phyloP scores from a whole-genome alignment of 2,329 filamentous ascomycete genomes.

The Colletotrichum nymphaeae region DNA sequence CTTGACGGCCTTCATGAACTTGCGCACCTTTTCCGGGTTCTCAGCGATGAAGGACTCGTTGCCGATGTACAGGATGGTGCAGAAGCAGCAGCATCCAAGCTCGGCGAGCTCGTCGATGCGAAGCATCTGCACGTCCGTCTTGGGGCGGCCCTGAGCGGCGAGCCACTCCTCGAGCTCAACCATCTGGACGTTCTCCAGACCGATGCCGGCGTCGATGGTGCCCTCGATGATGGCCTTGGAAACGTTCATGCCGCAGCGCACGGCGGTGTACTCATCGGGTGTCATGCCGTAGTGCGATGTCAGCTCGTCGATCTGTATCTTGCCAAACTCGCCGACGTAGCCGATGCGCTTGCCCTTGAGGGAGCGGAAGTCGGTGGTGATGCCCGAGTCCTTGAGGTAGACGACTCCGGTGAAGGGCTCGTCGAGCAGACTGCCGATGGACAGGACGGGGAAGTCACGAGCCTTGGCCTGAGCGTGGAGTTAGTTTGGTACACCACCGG shows the following conservation, averaged over 20 bases:
- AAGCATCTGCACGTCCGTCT: slow-evolving; percentile 80
- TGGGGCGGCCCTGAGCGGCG: slow-evolving; percentile 68
- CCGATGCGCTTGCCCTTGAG: slow-evolving; percentile 82
- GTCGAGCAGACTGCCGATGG: slow-evolving; percentile 80
- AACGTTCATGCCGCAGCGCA: slow-evolving; percentile 86
- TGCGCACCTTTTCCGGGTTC: slow-evolving; percentile 73
- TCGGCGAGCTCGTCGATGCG: slow-evolving; percentile 84
- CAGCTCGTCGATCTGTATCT: slow-evolving; percentile 86
- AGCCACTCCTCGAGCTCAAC: slow-evolving; percentile 85
- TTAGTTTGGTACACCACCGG: not conserved
- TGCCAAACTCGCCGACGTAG: slow-evolving; percentile 85
- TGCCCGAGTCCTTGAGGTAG: slow-evolving; percentile 79
- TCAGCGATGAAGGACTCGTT: slow-evolving; percentile 77
- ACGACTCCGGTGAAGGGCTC: slow-evolving; percentile 85
- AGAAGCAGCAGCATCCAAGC: slow-evolving; percentile 87
- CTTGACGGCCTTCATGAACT: slow-evolving; percentile 80
- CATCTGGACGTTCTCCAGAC: slow-evolving; percentile 86
- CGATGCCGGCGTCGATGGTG: slow-evolving; percentile 79
- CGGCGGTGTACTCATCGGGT: slow-evolving; percentile 78
- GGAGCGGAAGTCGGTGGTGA: slow-evolving; percentile 79
- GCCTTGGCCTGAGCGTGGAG: slow-evolving; percentile 72
- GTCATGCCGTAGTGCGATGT: slow-evolving; percentile 83
- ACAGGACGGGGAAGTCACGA: slow-evolving; percentile 77
- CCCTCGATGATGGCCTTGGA: slow-evolving; percentile 80
- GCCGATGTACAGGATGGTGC: slow-evolving; percentile 83